Evolutionary conservation across 2,329 filamentous ascomycete genomes (phyloP).

Genomic region (Drechslera avenae): DNA sequence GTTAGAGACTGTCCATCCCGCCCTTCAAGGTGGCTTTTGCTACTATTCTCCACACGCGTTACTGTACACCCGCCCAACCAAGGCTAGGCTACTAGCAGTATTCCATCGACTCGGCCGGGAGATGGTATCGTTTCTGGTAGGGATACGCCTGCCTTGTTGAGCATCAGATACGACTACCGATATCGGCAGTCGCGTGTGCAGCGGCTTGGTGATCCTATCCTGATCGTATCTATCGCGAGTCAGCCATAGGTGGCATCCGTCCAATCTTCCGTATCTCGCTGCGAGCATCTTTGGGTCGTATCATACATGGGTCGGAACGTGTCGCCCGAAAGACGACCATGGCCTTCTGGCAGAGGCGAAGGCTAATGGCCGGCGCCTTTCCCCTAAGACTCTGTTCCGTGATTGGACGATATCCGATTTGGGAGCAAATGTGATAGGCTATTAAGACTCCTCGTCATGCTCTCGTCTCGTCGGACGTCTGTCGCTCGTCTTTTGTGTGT

Average conservation of each 20-base stretch:
- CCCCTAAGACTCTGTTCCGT: too few relatives aligned
- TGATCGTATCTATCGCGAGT: constrained; percentile 17
- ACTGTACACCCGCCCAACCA: background rate
- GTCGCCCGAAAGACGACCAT: constrained; percentile 8
- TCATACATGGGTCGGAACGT: constrained; percentile 11
- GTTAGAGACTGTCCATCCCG: constrained; percentile 1
- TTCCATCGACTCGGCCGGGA: constrained; percentile 7
- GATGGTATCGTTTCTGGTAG: background rate
- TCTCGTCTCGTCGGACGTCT: too few relatives aligned
- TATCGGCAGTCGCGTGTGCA: constrained; percentile 15
- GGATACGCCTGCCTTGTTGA: constrained; percentile 13
- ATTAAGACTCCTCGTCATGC: too few relatives aligned
- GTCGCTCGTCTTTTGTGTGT: too few relatives aligned
- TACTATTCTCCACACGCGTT: constrained; percentile 12
- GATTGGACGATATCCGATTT: too few relatives aligned
- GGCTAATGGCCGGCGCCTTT: too few relatives aligned
- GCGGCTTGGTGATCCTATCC: constrained; percentile 10
- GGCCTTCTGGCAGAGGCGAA: too few relatives aligned
- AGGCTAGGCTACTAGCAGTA: constrained; percentile 9
- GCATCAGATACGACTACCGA: constrained; percentile 12
- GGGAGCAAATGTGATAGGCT: too few relatives aligned
- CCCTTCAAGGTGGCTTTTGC: background rate
- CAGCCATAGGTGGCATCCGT: constrained; percentile 17
- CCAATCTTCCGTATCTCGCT: constrained; percentile 19
- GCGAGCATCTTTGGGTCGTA: constrained; percentile 5